Evolutionary conservation across 2,329 filamentous ascomycete species (phyloP), one percentile per base, ranked within the genome.

Genomic region (Nothopassalora personata): DNA sequence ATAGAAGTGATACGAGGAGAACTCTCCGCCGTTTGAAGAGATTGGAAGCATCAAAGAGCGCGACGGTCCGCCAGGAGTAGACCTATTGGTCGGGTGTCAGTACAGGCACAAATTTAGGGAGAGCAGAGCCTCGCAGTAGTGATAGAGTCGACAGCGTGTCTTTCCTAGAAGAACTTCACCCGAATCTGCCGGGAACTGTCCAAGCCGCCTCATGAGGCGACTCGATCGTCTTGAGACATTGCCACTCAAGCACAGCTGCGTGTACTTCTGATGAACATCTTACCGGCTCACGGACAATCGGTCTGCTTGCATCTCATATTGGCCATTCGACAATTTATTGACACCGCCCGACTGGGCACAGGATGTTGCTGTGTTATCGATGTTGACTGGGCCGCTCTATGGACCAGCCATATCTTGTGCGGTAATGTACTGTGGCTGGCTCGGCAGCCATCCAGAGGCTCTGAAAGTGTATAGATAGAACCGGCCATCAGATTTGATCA

Each of bases 391-490:
- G n/a, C 43, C 47, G 11, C 61, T 57, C 65, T 60, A 67, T 1
- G 58, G 63, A 18, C 53, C 60, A 3, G 55, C 60, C 60, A 64
- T 64, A 19, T 47, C 28, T 13, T 55, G 51, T 4, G 62, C 60
- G 4, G 57, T 45, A 13, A 64, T 62, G 58, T 60, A 63, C 48
- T 64, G 60, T 4, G 62, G 62, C 28, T 55, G 48, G 1, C 63
- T 66, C 3, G 65, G 65, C 18, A 64, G 62, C 65, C 63, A 67
- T 9, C 65, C 65, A 1, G 65, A 50, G 7, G 65, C 65, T 8
- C 61, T 47, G 1, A 58, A 63, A 3, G 63, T 66, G 55, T 64
- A 67, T 18, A 67, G 59, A 36, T 67, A 67, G 43, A 60, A 67
- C 30, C 46, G 54, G 2, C 55, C 57, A 19, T 58, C 59, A 11